Percentiles rank a stretch among this genome's conserved stretches.
These are phyloP conservation scores for Zopfia rhizophila DNA, from an alignment of 2,329 filamentous ascomycete species.

Conservation along the genomic window DNA sequence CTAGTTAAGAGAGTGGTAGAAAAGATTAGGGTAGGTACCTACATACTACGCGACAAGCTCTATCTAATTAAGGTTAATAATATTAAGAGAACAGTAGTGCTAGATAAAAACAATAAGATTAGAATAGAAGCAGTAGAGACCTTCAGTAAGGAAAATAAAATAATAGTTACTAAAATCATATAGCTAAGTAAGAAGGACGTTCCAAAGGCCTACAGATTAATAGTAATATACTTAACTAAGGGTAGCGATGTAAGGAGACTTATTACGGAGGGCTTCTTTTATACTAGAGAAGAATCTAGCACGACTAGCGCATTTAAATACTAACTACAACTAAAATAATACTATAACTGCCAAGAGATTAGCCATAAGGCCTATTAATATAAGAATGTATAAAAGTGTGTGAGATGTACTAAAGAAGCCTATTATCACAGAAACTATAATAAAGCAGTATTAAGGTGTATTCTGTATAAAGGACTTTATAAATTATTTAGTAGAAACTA, in stretches of 20 bases:
- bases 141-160: constrained; percentile 13
- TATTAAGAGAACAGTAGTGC: constrained; percentile 16
- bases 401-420: constrained; percentile 17
- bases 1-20: constrained; percentile 11
- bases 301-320: constrained; percentile 15
- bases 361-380: constrained; percentile 17
- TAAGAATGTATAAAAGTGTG: constrained; percentile 14
- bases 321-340: constrained; percentile 11
- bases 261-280: constrained; percentile 16
- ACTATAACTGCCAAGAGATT: constrained; percentile 20
- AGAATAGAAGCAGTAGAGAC: constrained; percentile 14
- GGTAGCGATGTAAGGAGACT: constrained; percentile 17
- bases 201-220: constrained; percentile 14
- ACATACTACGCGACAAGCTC: constrained; percentile 15
- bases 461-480: constrained; percentile 9
- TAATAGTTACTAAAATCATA: constrained; percentile 14
- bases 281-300: constrained; percentile 16
- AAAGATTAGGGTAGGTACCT: constrained; percentile 17
- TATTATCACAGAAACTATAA: constrained; percentile 16
- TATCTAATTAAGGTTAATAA: constrained; percentile 15
- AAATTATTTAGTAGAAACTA: constrained; percentile 14
- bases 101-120: constrained; percentile 4
- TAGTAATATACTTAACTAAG: constrained; percentile 15
- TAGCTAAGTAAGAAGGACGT: constrained; percentile 15
- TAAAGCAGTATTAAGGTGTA: constrained; percentile 12